These are phyloP conservation scores for Canavalia ensiformis DNA, from an alignment of 306 rosid genomes.

Conservation along the genomic window DNA sequence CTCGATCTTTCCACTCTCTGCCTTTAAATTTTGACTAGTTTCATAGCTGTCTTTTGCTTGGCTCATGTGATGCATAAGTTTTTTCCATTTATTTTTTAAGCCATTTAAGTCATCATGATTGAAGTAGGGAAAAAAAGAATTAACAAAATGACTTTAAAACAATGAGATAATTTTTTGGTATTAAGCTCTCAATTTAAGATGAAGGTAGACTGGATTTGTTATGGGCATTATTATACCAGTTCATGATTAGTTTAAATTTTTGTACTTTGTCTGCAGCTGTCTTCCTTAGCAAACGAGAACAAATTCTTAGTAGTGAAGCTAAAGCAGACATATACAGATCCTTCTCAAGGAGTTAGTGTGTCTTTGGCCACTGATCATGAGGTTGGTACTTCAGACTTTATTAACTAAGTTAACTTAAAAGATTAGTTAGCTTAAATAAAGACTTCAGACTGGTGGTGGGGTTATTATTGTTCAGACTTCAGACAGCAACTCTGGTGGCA, in stretches of 20 bases:
- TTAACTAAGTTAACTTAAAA: slow-evolving; percentile 24
- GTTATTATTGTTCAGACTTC: too few species aligned
- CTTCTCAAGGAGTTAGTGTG: slow-evolving; percentile 58
- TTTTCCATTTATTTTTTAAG: neutral
- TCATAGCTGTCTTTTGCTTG: slow-evolving; percentile 18
- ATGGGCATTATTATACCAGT: neutral
- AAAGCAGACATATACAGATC: slow-evolving; percentile 58
- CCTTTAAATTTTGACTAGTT: slow-evolving; percentile 26
- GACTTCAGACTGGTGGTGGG: too few species aligned
- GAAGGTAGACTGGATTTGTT: neutral
- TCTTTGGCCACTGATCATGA: slow-evolving; percentile 51
- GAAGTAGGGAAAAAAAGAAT: slow-evolving; percentile 4
- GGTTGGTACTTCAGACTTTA: slow-evolving; percentile 60
- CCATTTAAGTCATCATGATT: slow-evolving; percentile 1
- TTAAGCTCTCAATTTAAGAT: neutral
- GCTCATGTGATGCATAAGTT: neutral
- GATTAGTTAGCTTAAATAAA: neutral
- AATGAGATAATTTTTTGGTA: slow-evolving; percentile 27
- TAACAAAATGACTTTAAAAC: neutral
- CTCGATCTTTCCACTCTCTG: slow-evolving; percentile 9
- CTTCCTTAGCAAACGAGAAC: slow-evolving; percentile 77
- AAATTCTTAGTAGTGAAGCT: slow-evolving; percentile 69
- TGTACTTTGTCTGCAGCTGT: slow-evolving; percentile 68
- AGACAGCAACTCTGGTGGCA: too few species aligned
- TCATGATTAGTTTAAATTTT: slow-evolving; percentile 46